Percentiles rank a stretch among this genome's conserved stretches.
phyloP scores from a whole-genome alignment of 805 yeast genomes.

The Cyberlindnera meyerae region DNA sequence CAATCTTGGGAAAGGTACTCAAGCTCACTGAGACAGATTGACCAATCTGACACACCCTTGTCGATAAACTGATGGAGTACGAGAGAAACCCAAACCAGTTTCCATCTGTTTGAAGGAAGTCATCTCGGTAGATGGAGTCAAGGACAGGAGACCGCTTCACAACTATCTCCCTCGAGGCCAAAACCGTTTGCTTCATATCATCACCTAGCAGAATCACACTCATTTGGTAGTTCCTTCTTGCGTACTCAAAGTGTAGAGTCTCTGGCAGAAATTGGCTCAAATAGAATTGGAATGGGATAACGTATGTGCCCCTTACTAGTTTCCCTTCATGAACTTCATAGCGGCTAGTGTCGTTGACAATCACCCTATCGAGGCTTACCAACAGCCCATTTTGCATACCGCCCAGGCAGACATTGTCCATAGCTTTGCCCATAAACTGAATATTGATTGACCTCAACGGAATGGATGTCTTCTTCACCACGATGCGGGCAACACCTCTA shows the following conservation, averaged over 20 bases:
- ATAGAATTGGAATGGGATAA: conserved; percentile 22
- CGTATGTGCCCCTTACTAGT: conserved; percentile 17
- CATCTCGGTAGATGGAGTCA: conserved; percentile 11
- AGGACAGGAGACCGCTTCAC: conserved; percentile 17
- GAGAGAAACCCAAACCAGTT: conserved; percentile 17
- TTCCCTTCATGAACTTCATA: conserved; percentile 3
- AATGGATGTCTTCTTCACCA: conserved; percentile 6
- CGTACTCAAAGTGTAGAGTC: conserved; percentile 8
- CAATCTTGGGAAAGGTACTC: conserved; percentile 6
- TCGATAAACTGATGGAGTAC: conserved; percentile 13
- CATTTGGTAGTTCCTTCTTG: conserved; percentile 15
- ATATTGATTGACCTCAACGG: conserved; percentile 13
- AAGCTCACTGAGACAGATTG: conserved; percentile 8
- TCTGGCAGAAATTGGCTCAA: conserved; percentile 21
- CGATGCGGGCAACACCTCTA: conserved; percentile 14
- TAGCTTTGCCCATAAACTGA: conserved; percentile 14
- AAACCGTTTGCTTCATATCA: not conserved
- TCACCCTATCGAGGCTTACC: conserved; percentile 1
- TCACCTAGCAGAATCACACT: conserved; percentile 6
- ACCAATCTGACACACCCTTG: conserved; percentile 16
- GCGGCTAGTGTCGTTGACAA: conserved; percentile 14
- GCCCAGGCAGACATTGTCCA: conserved; percentile 7
- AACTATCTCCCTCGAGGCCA: conserved; percentile 3
- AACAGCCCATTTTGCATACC: conserved; percentile 1
- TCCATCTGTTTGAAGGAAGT: conserved; percentile 10